A percentile compares a stretch with the other conserved stretches of the same genome.
These are phyloP conservation scores for Coemansia sp. DNA, from an alignment of 192 early-diverging fungal genomes.

Conservation along the genomic window DNA sequence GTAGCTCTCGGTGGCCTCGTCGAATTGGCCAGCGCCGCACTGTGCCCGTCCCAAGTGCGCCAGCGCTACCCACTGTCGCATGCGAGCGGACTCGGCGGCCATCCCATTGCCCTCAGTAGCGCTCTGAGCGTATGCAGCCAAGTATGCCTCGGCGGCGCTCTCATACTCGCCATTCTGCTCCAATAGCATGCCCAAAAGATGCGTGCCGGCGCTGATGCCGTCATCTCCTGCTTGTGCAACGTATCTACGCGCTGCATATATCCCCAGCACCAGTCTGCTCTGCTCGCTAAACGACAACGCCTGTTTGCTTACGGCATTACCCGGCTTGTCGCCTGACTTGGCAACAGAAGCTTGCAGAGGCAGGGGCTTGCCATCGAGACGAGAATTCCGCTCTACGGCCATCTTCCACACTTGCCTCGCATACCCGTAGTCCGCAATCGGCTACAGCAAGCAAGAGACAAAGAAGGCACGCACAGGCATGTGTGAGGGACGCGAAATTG, in stretches of 20 bases:
- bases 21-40: conserved; percentile 62
- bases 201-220: conserved; percentile 15
- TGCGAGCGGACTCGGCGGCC: neutral
- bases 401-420: conserved; percentile 43
- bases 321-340: neutral
- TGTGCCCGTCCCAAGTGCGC: conserved; percentile 69
- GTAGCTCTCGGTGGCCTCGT: conserved; percentile 60
- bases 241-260: conserved; percentile 36
- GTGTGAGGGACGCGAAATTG: neutral
- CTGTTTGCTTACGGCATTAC: neutral
- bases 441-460: conserved; percentile 19
- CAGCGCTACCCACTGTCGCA: conserved; percentile 52
- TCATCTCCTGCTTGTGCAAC: conserved; percentile 26
- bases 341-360: neutral
- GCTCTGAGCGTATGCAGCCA: conserved; percentile 34
- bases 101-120: conserved; percentile 1
- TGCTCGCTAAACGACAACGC: conserved; percentile 5
- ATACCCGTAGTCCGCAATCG: conserved; percentile 67
- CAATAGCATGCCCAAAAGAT: conserved; percentile 68
- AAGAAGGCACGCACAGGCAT: conserved; percentile 5
- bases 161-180: conserved; percentile 72
- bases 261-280: conserved; percentile 34
- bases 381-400: conserved; percentile 4
- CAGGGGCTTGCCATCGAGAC: neutral
- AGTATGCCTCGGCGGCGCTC: conserved; percentile 66